phyloP scores from a whole-genome alignment of 2,329 filamentous ascomycete genomes.

The Coleophoma eucalyptorum region DNA sequence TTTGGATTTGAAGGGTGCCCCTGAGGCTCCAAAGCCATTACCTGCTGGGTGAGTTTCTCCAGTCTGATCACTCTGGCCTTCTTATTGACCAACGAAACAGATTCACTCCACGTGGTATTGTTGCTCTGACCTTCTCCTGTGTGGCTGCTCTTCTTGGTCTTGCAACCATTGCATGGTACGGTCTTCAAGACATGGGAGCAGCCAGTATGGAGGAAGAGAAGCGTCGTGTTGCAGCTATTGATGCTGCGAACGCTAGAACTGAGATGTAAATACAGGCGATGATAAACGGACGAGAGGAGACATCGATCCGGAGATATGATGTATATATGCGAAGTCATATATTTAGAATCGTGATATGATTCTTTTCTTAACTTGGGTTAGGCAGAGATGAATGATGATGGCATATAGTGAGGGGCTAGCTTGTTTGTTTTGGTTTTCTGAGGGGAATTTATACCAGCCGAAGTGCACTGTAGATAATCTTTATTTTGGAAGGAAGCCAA shows the following conservation, averaged over 20 bases:
- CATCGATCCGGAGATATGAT: too few species aligned
- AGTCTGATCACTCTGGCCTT: background rate
- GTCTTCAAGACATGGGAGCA: constrained; percentile 25
- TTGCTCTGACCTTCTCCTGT: constrained; percentile 24
- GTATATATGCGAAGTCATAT: too few species aligned
- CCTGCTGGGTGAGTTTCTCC: constrained; percentile 12
- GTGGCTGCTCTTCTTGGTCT: constrained; percentile 23
- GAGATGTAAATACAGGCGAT: background rate
- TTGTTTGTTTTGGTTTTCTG: too few species aligned
- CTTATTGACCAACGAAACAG: background rate
- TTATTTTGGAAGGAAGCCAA: constrained; percentile 1
- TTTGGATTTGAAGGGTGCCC: constrained; percentile 56
- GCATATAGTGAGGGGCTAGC: too few species aligned
- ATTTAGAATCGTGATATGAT: too few species aligned
- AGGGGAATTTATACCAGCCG: too few species aligned
- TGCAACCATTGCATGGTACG: constrained; percentile 24
- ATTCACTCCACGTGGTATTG: constrained; percentile 26
- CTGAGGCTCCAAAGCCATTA: constrained; percentile 16
- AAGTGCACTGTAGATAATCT: too few species aligned
- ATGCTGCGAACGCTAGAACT: background rate
- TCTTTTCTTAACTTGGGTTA: too few species aligned
- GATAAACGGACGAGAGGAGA: too few species aligned
- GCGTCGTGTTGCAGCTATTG: constrained; percentile 11
- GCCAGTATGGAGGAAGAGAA: constrained; percentile 18
- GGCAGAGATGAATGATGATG: too few species aligned